Evolutionary conservation across 495 filamentous ascomycete species (phyloP).

Genomic region (Friedmanniomyces simplex): DNA sequence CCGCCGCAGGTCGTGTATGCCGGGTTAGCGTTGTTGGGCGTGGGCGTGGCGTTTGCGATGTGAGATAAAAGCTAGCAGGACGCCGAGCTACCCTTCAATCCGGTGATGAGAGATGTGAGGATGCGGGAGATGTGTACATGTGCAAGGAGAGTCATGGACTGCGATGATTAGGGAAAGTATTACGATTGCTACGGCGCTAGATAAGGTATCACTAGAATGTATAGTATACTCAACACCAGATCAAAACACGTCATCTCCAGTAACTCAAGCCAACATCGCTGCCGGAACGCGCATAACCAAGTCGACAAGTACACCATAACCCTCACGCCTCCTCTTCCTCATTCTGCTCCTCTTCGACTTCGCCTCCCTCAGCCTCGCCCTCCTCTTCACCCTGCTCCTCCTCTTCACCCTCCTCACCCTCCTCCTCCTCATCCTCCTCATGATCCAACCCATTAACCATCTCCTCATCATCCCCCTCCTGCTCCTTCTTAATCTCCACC

Average conservation of each 20-base stretch:
- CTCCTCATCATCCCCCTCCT: constrained; percentile 12
- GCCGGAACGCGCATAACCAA: not conserved
- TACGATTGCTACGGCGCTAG: not conserved
- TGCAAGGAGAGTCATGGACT: too few relatives aligned
- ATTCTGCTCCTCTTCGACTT: not conserved
- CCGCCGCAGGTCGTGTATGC: not conserved
- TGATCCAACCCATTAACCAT: constrained; percentile 2
- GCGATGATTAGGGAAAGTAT: not conserved
- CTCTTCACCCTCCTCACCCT: constrained; percentile 9
- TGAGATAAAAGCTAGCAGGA: too few relatives aligned
- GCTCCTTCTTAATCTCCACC: constrained; percentile 23
- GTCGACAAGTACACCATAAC: not conserved
- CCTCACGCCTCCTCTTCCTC: not conserved
- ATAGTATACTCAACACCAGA: not conserved
- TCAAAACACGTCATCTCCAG: not conserved
- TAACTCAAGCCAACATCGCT: not conserved
- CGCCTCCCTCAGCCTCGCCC: not conserved
- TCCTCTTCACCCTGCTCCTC: not conserved
- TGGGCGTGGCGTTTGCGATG: not conserved
- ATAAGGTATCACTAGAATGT: not conserved
- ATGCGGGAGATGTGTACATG: too few relatives aligned
- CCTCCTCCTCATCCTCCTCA: constrained; percentile 4
- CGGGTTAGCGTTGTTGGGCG: not conserved
- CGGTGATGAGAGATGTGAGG: too few relatives aligned
- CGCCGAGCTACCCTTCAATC: too few relatives aligned